Percentiles rank a stretch among this genome's conserved stretches.
phyloP scores from a whole-genome alignment of 495 filamentous ascomycete species.

The Cudoniella acicularis region DNA sequence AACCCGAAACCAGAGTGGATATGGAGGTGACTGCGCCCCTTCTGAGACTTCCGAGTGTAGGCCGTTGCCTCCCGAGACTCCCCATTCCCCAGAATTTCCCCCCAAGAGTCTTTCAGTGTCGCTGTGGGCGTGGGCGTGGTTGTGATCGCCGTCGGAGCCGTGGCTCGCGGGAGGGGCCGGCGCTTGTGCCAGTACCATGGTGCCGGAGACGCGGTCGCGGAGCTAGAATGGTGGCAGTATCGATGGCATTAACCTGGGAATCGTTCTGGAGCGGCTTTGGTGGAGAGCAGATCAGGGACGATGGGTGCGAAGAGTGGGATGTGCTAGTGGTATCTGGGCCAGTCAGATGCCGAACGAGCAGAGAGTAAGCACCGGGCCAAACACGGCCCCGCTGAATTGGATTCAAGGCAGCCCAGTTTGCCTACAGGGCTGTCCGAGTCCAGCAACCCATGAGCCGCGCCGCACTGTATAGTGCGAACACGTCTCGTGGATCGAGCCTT shows the following conservation, averaged over 20 bases:
- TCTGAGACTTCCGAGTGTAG: too few species aligned
- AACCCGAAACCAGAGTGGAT: neutral
- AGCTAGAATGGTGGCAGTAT: neutral
- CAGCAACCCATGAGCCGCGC: neutral
- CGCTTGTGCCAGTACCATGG: neutral
- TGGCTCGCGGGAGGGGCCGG: too few species aligned
- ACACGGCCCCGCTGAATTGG: too few species aligned
- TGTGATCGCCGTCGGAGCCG: too few species aligned
- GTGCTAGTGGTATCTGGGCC: neutral
- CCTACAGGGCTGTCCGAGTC: neutral
- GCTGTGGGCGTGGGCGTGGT: too few species aligned
- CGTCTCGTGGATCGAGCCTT: neutral
- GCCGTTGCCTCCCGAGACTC: too few species aligned
- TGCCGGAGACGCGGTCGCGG: neutral
- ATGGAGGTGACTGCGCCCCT: too few species aligned
- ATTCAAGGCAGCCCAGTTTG: too few species aligned
- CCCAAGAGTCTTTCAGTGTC: too few species aligned
- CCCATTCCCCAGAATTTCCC: too few species aligned
- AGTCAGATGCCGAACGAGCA: neutral
- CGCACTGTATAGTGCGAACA: neutral
- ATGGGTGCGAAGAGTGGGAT: neutral
- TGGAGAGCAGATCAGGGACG: neutral
- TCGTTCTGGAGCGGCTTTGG: too few species aligned
- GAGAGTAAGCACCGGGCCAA: too few species aligned
- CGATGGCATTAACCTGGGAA: neutral